Evolutionary conservation across 345 rosid genomes (phyloP).

Genomic region (Eucalyptus decipiens): DNA sequence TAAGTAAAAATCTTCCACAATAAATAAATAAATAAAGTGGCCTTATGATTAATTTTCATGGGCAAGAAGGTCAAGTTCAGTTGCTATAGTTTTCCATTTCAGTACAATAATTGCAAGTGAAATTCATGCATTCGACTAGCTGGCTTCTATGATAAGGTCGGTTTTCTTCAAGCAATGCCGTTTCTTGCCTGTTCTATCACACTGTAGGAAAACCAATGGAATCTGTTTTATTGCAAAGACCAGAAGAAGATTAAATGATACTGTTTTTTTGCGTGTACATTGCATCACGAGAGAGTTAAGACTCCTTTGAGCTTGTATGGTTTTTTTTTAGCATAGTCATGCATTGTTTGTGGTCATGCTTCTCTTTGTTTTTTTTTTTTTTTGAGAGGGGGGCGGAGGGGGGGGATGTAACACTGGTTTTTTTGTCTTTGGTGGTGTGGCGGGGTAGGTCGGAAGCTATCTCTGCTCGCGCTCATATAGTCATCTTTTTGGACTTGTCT

Average conservation of each 20-base stretch:
- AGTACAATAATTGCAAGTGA: neutral
- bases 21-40: neutral
- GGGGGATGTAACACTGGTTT: neutral
- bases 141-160: neutral
- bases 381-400: fast-evolving
- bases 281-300: neutral
- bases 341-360: neutral
- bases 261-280: neutral
- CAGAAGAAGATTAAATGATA: neutral
- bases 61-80: neutral
- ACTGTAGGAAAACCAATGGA: neutral
- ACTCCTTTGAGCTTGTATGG: neutral
- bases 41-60: neutral
- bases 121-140: neutral
- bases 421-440: neutral
- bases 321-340: neutral
- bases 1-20: neutral
- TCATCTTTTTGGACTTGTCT: neutral
- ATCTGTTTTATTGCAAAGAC: neutral
- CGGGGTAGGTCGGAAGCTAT: neutral
- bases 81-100: neutral
- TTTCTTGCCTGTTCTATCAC: neutral
- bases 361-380: neutral
- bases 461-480: neutral
- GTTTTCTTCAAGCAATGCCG: neutral